Evolutionary conservation across 2,329 filamentous ascomycete species (phyloP), one percentile per base, ranked within the genome.

Genomic region (Fusarium lateritium): DNA sequence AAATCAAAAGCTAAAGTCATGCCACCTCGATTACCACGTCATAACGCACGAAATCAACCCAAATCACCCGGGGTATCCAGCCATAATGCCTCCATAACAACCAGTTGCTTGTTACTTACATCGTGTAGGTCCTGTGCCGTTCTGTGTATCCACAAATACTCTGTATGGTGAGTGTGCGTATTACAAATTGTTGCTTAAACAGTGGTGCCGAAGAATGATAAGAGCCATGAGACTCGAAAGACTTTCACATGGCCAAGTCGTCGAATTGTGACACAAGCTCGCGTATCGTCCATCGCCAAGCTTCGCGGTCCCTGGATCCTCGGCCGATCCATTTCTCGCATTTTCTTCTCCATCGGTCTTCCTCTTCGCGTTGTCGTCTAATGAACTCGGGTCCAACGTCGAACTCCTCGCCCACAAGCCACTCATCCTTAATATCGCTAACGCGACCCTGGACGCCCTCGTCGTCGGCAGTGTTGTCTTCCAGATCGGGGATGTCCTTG

Each of bases 331-430:
- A 99, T 75, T 88, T 90, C 77, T 92, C 91, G 71, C 95, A 95
- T 81, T 94, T 95, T 78, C 91, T 90, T 71, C 91, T 87, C 96
- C 96, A 99, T 65, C 93, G 87, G 47, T 93, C 91, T 81, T 99
- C 96, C 80, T 99, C 96, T 75, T 95, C 94, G 62, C 92, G 88
- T 77, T 98, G 95, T 67, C 94, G 86, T 73, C 91, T 87, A 67
- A 98, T 91, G 76, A 98, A 99, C 78, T 97, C 94, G 5, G 95
- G 96, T 0, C 96, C 96, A 57, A 99, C 94, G 77, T 99, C 96
- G 75, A 99, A 99, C 78, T 99, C 96, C 80, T 99, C 96, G 53
- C 94, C 94, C 14, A 98, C 92, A 50, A 93, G 88, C 86, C 93
- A 95, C 75, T 94, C 92, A 73, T 94, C 92, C 60, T 89, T 88